Base-by-base conservation (phyloP, 2,329 filamentous ascomycete species). In the Penicillium nordicum region DNA sequence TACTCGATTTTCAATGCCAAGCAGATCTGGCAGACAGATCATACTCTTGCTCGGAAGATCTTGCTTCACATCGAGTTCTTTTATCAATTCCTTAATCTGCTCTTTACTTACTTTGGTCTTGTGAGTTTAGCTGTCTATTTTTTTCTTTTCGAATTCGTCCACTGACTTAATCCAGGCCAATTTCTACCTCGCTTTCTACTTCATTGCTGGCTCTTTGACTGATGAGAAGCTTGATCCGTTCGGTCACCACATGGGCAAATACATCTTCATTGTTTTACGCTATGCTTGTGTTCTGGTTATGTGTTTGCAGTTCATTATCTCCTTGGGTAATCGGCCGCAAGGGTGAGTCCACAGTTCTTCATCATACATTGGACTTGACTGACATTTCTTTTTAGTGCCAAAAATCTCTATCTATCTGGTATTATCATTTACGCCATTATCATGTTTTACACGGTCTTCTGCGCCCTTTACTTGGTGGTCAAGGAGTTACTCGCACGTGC, bases 131-230 rank as follows among this genome's bases (percentile, higher is more conserved):
- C 8, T 12, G 21, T 3, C 46, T 44, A 9, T 34, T 21, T 30
- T 32, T 41, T 10, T 12, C 43, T 9, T 36, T 10, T 4, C 18
- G 30, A 16, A 8, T 47, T 12, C 25, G 34, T 30, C 2, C 18
- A 46, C 66, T 69, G 34, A 68, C 53, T 29, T 46, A 14, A 27
- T 4, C 21, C 45, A 80, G 78, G 92, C 93, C 74, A 99, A 99
- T 80, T 99, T 97, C 81, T 99, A 97, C 74, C 86, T 99, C 50
- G 96, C 92, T 56, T 99, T 99, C 78, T 99, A 92, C 82, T 99
- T 99, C 79, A 88, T 99, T 63, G 92, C 92, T 23, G 94, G 94
- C 42, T 95, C 92, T 40, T 82, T 99, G 16, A 84, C 89, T 0
- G 91, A 97, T 67, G 78, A 84, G 0, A 79, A 79, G 27, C 80